phyloP scores from a whole-genome alignment of 179 eudicot species.

The Vitellaria paradoxa region DNA sequence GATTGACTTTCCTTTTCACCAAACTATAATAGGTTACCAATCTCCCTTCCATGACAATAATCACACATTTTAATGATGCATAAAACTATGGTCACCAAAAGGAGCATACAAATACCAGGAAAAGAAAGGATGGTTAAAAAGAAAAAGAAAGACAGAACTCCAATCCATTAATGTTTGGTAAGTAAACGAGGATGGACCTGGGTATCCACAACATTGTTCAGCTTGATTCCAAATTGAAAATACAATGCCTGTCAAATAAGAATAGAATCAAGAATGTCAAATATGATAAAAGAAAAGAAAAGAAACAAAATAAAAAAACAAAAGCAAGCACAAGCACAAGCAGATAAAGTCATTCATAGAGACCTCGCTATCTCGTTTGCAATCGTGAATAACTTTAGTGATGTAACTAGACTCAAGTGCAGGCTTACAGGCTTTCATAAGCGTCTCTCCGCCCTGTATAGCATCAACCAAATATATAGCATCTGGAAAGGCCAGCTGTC shows the following conservation, averaged over 20 bases:
- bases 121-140: not conserved
- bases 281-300: not conserved
- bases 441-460: slow-evolving; percentile 69
- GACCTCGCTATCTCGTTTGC: slow-evolving; percentile 99
- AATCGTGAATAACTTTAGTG: slow-evolving; percentile 96
- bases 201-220: slow-evolving; percentile 91
- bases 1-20: not conserved
- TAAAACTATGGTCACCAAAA: not conserved
- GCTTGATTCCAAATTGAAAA: slow-evolving; percentile 88
- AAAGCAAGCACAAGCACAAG: not conserved
- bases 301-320: not conserved
- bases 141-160: not conserved
- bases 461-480: slow-evolving; percentile 95
- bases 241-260: slow-evolving; percentile 63
- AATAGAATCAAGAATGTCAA: slow-evolving; percentile 5
- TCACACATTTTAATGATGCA: not conserved
- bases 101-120: not conserved
- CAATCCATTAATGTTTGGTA: not conserved
- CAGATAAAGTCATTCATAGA: slow-evolving; percentile 23
- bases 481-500: slow-evolving; percentile 93
- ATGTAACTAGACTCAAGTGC: slow-evolving; percentile 83
- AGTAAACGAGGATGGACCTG: slow-evolving; percentile 43
- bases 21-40: not conserved
- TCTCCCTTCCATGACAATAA: not conserved
- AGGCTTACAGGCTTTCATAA: slow-evolving; percentile 95